phyloP scores from a whole-genome alignment of 1,284 basidiomycete genomes.

The Bondarzewia mesenterica region DNA sequence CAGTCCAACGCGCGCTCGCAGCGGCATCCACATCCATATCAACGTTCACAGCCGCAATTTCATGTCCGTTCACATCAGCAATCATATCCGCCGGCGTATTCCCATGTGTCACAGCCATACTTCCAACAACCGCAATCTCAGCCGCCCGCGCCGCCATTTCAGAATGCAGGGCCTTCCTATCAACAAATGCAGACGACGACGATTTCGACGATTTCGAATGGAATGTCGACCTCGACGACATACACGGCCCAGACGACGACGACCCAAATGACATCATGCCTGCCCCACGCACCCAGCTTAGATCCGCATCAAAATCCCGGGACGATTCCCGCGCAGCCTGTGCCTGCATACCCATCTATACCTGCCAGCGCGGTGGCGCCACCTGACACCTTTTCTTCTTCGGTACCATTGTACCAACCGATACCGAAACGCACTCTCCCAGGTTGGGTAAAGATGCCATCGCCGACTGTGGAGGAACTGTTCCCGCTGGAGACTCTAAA shows the following conservation, averaged over 20 bases:
- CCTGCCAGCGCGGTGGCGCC: too few species aligned
- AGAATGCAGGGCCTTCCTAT: neutral
- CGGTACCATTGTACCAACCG: conserved; percentile 8
- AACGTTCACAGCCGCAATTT: neutral
- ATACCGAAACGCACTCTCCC: conserved; percentile 9
- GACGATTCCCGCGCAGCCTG: neutral
- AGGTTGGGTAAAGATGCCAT: conserved; percentile 10
- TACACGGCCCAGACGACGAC: neutral
- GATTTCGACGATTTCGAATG: too few species aligned
- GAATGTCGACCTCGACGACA: neutral
- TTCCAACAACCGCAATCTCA: neutral
- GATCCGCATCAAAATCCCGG: neutral
- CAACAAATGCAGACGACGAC: neutral
- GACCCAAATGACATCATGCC: neutral
- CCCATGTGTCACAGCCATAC: neutral
- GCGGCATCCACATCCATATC: neutral
- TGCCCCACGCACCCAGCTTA: neutral
- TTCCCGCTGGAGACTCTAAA: conserved; percentile 1
- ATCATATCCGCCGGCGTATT: neutral
- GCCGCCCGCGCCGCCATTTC: neutral
- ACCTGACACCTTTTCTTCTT: neutral
- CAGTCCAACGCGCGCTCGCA: neutral
- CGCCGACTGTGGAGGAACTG: conserved; percentile 16
- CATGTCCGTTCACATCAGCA: neutral
- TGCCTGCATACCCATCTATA: neutral